Evolutionary conservation across 2,329 filamentous ascomycete species (phyloP), one percentile per base, ranked within the genome.

Genomic region (Nothophaeocryptopus gaeumannii): DNA sequence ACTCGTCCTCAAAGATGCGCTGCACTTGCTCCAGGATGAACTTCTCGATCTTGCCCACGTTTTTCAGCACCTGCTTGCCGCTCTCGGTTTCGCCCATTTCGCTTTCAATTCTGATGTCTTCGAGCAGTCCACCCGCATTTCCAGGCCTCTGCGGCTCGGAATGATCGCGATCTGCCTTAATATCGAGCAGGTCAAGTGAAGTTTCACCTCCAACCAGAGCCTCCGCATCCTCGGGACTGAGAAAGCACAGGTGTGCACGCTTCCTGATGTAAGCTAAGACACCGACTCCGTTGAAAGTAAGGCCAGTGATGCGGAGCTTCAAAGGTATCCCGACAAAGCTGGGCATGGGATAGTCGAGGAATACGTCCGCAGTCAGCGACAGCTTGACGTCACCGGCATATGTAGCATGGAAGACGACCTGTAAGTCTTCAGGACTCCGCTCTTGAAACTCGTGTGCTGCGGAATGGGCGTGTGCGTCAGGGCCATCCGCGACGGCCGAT

Each of bases 321-420:
- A 99, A 79, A 1, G 93, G 93, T 54, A 99, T 92, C 10, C 91
- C 90, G 2, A 97, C 92, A 64, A 99, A 99, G 73, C 89, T 95
- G 35, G 91, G 91, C 89, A 97, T 97, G 1, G 93, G 93, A 68
- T 99, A 99, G 71, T 99, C 93, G 31, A 99, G 83, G 30, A 97
- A 77, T 36, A 99, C 96, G 71, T 97, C 91, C 0, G 93, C 91
- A 16, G 93, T 97, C 42, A 99, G 77, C 54, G 90, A 89, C 50
- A 99, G 80, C 58, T 85, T 84, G 51, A 99, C 80, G 64, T 96
- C 87, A 30, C 93, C 93, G 2, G 85, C 82, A 70, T 99, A 99
- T 48, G 84, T 84, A 53, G 95, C 91, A 58, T 91, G 86, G 63
- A 95, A 92, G 5, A 97, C 87, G 41, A 95, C 87, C 69, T 99